phyloP scores from a whole-genome alignment of 176 grass and related monocot species.

The Aegilops longissima region DNA sequence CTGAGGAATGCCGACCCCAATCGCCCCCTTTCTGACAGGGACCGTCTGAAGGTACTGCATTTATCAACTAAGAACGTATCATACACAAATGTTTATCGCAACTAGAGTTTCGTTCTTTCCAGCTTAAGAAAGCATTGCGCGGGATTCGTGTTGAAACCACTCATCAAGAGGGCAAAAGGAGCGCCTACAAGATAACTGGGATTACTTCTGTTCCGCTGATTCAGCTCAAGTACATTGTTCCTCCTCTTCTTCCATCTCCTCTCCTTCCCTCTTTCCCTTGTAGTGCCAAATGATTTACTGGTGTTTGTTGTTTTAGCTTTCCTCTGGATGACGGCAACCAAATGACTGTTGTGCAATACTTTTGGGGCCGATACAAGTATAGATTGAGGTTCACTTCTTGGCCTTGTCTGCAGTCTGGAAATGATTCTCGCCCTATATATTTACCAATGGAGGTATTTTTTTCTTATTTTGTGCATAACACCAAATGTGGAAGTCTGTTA shows the following conservation, averaged over 20 bases:
- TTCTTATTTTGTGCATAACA: background rate
- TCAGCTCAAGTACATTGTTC: constrained; percentile 50
- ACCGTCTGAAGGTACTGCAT: constrained; percentile 56
- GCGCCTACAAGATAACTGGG: constrained; percentile 58
- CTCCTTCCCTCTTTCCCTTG: background rate
- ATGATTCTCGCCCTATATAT: constrained; percentile 51
- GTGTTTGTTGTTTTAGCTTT: constrained; percentile 51
- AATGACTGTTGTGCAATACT: constrained; percentile 63
- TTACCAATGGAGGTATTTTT: constrained; percentile 77
- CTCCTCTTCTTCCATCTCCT: background rate
- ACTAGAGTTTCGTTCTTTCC: constrained; percentile 12
- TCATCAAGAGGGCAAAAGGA: constrained; percentile 47
- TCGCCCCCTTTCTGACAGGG: constrained; percentile 43
- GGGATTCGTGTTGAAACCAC: constrained; percentile 70
- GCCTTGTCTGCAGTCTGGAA: constrained; percentile 81
- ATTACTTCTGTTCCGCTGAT: constrained; percentile 50
- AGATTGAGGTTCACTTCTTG: constrained; percentile 38
- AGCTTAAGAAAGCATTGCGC: constrained; percentile 69
- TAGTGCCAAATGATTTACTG: background rate
- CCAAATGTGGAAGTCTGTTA: background rate
- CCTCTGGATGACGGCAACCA: constrained; percentile 34
- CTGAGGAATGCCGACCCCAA: background rate
- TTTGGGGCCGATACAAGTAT: constrained; percentile 44
- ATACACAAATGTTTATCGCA: background rate
- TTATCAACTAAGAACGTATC: background rate